Conservation (phyloP, 495 filamentous ascomycete genomes). For the Xylaria acuta region DNA sequence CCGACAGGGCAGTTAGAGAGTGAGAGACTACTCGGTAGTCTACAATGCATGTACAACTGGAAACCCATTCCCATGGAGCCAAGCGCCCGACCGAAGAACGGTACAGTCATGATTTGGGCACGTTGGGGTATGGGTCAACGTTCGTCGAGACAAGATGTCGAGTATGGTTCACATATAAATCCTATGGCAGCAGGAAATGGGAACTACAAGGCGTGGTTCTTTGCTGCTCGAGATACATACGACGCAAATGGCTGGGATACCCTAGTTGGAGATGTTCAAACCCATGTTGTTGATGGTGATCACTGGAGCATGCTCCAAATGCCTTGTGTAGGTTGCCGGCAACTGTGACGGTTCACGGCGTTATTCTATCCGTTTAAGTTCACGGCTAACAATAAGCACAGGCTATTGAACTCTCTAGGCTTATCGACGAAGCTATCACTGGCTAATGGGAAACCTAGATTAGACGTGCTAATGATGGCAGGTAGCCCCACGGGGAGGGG, state of each 20-base stretch:
- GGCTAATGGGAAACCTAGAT: background rate
- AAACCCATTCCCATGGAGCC: slow-evolving; percentile 59
- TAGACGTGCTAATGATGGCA: background rate
- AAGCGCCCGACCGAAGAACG: slow-evolving; percentile 45
- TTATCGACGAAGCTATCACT: slow-evolving; percentile 18
- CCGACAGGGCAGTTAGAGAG: background rate
- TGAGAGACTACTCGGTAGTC: slow-evolving; percentile 66
- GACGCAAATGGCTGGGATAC: slow-evolving; percentile 70
- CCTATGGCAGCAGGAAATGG: slow-evolving; percentile 45
- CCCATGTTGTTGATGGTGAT: slow-evolving; percentile 55
- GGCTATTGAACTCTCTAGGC: slow-evolving; percentile 11
- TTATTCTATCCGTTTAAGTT: background rate
- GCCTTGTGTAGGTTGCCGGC: slow-evolving; percentile 48
- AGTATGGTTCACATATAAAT: slow-evolving; percentile 60
- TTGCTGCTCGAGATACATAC: slow-evolving; percentile 67
- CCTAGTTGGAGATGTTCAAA: slow-evolving; percentile 61
- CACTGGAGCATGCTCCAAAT: slow-evolving; percentile 64
- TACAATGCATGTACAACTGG: slow-evolving; percentile 66
- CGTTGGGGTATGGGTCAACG: slow-evolving; percentile 68
- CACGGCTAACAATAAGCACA: slow-evolving; percentile 9
- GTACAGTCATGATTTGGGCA: slow-evolving; percentile 68
- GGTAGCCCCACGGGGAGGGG: background rate
- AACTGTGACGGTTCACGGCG: background rate
- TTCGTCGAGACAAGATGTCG: slow-evolving; percentile 60
- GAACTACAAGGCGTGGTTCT: slow-evolving; percentile 53